Evolutionary conservation across 768 basidiomycete species (phyloP), one percentile per base, ranked within the genome.

Genomic region (Favolaschia claudopus): DNA sequence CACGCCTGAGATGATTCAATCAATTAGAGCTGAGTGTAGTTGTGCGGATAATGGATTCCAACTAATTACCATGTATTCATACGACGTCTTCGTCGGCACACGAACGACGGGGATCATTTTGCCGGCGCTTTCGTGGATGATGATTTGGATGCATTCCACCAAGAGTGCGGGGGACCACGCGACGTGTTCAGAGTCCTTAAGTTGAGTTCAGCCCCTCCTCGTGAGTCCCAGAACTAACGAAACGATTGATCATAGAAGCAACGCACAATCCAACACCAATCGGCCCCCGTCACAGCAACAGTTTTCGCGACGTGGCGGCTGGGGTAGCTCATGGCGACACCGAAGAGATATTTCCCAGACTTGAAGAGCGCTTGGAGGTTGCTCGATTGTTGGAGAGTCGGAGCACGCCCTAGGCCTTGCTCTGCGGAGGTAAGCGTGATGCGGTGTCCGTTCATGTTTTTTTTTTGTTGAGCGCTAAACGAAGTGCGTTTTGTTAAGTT

Each of bases 31-130:
- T 42, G 17, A 20, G 1, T 22, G 0, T 22, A 32, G 7, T 4
- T 13, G 15, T 2, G 10, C 20, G 7, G n/a, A 31, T 25, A 13
- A 43, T 24, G 14, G 5, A n/a, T 5, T 5, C 24, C n/a, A n/a
- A n/a, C n/a, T n/a, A n/a, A n/a, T 19, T 27, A 55, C 53, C 43
- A 55, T 55, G 15, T 46, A 55, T n/a, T 55, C 53, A 8, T 27
- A 46, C 13, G 43, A n/a, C 5, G 53, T 55, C 43, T 45, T 55
- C 33, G 33, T 55, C 19, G 53, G 53, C 8, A 45, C 44, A 14
- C 43, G 53, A 7, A 55, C 53, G 13, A 55, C 43, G 6, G 53
- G 53, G 31, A 55, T 45, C 43, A 46, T 55, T 34, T 46, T 55
- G 2, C 53, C 53, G 8, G 27, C 43, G 31, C 52, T 54, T 31